Evolutionary conservation across 1,284 basidiomycete species (phyloP).

Genomic region (Cutaneotrichosporon sp.): DNA sequence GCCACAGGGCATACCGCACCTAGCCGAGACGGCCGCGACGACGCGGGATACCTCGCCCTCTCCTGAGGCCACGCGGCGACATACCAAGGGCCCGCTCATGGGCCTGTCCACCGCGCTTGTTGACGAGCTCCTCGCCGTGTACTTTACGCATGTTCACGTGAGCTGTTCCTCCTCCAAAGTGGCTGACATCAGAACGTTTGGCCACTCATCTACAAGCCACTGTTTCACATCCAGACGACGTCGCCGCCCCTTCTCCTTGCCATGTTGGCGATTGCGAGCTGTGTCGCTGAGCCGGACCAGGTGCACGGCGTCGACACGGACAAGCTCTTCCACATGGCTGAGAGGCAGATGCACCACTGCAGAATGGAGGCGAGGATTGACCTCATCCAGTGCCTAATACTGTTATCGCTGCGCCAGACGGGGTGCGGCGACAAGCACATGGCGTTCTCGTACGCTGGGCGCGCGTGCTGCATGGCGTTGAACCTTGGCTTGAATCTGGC

Average conservation of each 20-base stretch:
- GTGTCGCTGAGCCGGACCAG: constrained; percentile 31
- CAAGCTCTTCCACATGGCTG: constrained; percentile 55
- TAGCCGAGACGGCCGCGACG: neutral
- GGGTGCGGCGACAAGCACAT: constrained; percentile 54
- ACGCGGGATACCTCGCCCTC: constrained; percentile 3
- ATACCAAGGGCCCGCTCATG: constrained; percentile 19
- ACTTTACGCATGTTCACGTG: constrained; percentile 48
- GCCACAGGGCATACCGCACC: neutral
- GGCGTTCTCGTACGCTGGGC: constrained; percentile 51
- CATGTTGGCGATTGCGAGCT: constrained; percentile 47
- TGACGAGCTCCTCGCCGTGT: constrained; percentile 41
- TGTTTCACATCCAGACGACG: constrained; percentile 40
- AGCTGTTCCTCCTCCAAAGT: constrained; percentile 7
- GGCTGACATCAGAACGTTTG: constrained; percentile 43
- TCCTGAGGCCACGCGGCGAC: neutral
- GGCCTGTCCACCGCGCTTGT: constrained; percentile 29
- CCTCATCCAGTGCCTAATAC: constrained; percentile 49
- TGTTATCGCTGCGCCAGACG: constrained; percentile 55
- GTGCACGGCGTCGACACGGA: constrained; percentile 56
- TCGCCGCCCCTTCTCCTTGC: constrained; percentile 39
- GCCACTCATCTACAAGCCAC: constrained; percentile 50
- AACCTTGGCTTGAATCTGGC: constrained; percentile 54
- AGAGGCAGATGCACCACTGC: constrained; percentile 33
- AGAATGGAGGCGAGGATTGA: constrained; percentile 39
- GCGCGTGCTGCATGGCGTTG: constrained; percentile 53